phyloP scores from a whole-genome alignment of 2,329 filamentous ascomycete species.

The Aspergillus tanneri region DNA sequence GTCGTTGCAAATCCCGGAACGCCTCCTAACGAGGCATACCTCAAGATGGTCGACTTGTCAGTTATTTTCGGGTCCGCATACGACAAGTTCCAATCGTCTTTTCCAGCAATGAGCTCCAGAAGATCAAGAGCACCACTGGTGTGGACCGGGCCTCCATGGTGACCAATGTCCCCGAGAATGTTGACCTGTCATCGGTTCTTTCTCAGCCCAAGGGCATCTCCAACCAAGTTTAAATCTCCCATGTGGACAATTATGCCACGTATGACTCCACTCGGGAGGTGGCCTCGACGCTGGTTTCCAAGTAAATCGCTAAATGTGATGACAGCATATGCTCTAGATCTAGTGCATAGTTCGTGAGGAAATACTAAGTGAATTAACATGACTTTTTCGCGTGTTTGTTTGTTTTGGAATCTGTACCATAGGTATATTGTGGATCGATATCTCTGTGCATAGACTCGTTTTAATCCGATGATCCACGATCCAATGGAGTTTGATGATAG shows the following conservation, averaged over 20 bases:
- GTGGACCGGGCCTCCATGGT: conserved; percentile 12
- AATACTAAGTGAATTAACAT: too few species aligned
- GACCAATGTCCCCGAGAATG: conserved; percentile 4
- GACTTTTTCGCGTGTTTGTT: too few species aligned
- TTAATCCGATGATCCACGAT: too few species aligned
- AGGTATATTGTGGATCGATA: too few species aligned
- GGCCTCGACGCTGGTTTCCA: neutral
- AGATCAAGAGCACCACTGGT: neutral
- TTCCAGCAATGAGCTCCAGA: neutral
- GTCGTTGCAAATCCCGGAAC: conserved; percentile 16
- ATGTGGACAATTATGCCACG: conserved; percentile 4
- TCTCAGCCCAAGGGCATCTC: conserved; percentile 8
- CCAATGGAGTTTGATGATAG: too few species aligned
- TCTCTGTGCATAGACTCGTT: too few species aligned
- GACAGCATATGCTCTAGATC: neutral
- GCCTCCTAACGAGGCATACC: conserved; percentile 12
- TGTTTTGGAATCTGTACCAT: too few species aligned
- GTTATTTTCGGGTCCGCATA: conserved; percentile 18
- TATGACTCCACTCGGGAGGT: conserved; percentile 5
- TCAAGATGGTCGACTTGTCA: conserved; percentile 8
- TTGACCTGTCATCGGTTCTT: conserved; percentile 4
- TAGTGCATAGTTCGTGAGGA: too few species aligned
- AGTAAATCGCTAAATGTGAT: neutral
- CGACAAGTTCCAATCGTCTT: conserved; percentile 5
- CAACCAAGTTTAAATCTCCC: conserved; percentile 13